phyloP scores from a whole-genome alignment of 805 yeast genomes.

The Metschnikowia colocasiae region DNA sequence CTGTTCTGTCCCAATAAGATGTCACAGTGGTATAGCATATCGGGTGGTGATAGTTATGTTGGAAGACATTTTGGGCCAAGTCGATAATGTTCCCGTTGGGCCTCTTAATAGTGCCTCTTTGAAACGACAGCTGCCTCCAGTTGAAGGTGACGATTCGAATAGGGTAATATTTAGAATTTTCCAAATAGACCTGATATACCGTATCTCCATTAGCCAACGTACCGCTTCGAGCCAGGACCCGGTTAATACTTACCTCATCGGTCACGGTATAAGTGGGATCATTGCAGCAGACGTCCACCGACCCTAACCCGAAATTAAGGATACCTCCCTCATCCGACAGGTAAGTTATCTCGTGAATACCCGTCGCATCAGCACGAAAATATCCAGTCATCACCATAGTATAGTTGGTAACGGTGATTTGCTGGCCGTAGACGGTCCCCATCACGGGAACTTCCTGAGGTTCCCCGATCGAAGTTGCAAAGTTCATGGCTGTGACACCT shows the following conservation, averaged over 20 bases:
- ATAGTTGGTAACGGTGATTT: neutral
- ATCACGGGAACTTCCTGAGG: neutral
- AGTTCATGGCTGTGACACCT: neutral
- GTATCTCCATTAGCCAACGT: constrained; percentile 6
- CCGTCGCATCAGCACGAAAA: neutral
- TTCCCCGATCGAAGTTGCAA: neutral
- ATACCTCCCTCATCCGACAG: neutral
- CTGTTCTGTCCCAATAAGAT: constrained; percentile 4
- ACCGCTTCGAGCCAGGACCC: constrained; percentile 10
- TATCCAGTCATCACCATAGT: neutral
- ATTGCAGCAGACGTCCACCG: constrained; percentile 9
- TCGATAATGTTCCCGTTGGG: too few species aligned
- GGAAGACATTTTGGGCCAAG: too few species aligned
- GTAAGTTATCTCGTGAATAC: neutral
- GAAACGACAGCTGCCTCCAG: constrained; percentile 8
- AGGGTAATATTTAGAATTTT: neutral
- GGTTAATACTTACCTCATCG: constrained; percentile 7
- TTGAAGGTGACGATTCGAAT: constrained; percentile 2
- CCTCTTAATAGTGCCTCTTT: too few species aligned
- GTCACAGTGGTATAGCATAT: constrained; percentile 8
- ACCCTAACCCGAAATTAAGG: neutral
- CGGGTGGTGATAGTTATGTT: neutral
- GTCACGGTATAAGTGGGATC: constrained; percentile 14
- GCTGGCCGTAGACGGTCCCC: neutral
- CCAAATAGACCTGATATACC: neutral